These are phyloP conservation scores for Xylariaceae sp. DNA, from an alignment of 2,329 filamentous ascomycete species.

Conservation along the genomic window DNA sequence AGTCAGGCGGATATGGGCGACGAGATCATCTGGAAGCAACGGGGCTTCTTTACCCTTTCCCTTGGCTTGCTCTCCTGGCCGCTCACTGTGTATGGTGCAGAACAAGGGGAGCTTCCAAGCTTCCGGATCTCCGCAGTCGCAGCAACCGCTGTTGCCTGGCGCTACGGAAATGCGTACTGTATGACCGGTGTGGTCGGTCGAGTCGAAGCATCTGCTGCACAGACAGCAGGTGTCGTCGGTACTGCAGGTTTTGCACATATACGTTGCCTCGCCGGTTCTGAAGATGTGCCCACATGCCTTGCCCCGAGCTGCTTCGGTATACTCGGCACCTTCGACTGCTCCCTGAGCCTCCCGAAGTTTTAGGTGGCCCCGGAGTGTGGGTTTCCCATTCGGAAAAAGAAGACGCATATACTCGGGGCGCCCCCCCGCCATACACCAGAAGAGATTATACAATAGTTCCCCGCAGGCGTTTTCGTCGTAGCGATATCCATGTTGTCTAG, in stretches of 20 bases:
- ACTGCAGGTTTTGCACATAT: conserved; percentile 89
- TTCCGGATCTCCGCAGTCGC: conserved; percentile 93
- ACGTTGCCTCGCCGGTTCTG: conserved; percentile 87
- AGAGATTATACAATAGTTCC: conserved; percentile 73
- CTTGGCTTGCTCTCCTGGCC: conserved; percentile 44
- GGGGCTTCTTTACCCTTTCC: conserved; percentile 56
- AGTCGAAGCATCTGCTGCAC: conserved; percentile 89
- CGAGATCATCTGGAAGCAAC: conserved; percentile 66
- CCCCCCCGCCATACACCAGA: conserved; percentile 77
- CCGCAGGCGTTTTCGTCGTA: conserved; percentile 67
- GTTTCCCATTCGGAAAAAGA: conserved; percentile 74
- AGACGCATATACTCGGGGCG: conserved; percentile 67
- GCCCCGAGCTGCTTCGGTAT: conserved; percentile 83
- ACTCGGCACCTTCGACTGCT: conserved; percentile 89
- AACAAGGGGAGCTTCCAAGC: conserved; percentile 85
- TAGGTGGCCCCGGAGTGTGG: conserved; percentile 55
- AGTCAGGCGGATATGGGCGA: conserved; percentile 75
- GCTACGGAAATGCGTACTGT: conserved; percentile 86
- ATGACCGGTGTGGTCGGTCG: conserved; percentile 90
- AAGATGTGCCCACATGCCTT: conserved; percentile 98
- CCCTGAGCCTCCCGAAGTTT: conserved; percentile 85
- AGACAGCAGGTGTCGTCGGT: conserved; percentile 93
- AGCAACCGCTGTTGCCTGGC: conserved; percentile 89
- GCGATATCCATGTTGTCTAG: conserved; percentile 65
- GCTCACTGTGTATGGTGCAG: conserved; percentile 86